Base-by-base conservation (phyloP, 768 basidiomycete species). In the Termitomyces sp. region DNA sequence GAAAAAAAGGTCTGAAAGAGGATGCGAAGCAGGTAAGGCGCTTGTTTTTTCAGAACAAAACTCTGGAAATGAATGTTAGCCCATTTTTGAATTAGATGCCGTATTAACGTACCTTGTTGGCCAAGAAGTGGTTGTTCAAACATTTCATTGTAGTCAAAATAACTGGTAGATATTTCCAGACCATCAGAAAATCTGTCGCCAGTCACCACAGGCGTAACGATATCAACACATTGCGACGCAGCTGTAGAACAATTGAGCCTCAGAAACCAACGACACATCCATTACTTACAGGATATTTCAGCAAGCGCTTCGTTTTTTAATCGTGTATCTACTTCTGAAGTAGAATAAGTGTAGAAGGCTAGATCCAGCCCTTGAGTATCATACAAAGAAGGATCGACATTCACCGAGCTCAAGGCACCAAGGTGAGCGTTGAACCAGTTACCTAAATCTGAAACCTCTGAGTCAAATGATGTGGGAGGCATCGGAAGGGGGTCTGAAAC, bases 361-460 rank as follows among this genome's bases (percentile, higher is more conserved):
- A 58, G 42, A 37, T 54, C 53, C 37, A 32, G 9, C 7, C 15
- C 30, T 7, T 34, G 35, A 26, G 28, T 45, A 21, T 46, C 34
- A 32, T 61, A 57, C 3, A 67, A 68, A 1, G 64, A 68, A 2
- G 64, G 58, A 34, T 58, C 61, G 0, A 68, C 67, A 11, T 68
- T 62, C 1, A 37, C 34, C 2, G 34, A 4, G 21, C 5, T 35
- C 8, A 48, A 17, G 21, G 9, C 8, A 10, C 64, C 56, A 44
- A 74, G 71, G 42, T 62, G 61, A 1, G 57, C 53, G n/a, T 66
- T 56, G 50, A 72, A 72, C 76, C 74, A 76, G 32, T 70, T 61
- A 14, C 74, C 70, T 17, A 74, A 40, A 0, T 62, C 53, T 11
- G 58, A 56, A 26, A 59, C 67, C 32, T 21, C 15, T 2, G 47